phyloP scores from a whole-genome alignment of 257 asterid genomes.

The Leonotis leonurus region DNA sequence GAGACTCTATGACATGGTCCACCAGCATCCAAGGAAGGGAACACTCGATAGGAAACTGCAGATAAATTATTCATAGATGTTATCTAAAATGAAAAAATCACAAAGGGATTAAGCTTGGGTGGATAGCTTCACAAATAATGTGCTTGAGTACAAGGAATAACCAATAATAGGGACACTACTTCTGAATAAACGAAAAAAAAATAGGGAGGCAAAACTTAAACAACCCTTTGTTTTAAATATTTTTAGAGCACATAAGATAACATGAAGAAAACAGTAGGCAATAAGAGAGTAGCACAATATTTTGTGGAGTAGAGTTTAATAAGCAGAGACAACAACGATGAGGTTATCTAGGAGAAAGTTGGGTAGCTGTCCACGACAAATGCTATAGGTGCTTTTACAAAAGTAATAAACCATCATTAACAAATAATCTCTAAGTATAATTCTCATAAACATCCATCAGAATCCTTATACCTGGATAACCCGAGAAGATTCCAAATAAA shows the following conservation, averaged over 20 bases:
- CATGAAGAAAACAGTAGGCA: neutral
- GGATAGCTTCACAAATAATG: neutral
- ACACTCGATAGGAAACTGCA: slow-evolving; percentile 97
- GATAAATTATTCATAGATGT: neutral
- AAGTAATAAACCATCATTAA: neutral
- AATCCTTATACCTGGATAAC: slow-evolving; percentile 81
- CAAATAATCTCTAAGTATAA: neutral
- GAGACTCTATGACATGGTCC: slow-evolving; percentile 84
- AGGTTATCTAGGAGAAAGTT: neutral
- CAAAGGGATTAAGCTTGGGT: no score
- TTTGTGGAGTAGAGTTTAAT: neutral
- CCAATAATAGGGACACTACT: neutral
- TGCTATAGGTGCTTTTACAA: neutral
- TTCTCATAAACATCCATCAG: slow-evolving; percentile 11
- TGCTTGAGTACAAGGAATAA: neutral
- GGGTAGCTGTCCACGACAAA: neutral
- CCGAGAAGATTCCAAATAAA: slow-evolving; percentile 97
- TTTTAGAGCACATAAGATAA: neutral
- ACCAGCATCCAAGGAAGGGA: slow-evolving; percentile 99
- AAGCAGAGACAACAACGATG: neutral
- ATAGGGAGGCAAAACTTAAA: neutral
- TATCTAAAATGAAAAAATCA: slow-evolving; percentile 3
- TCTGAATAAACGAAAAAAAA: no score
- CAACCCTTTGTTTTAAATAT: neutral
- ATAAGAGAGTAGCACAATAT: neutral